phyloP scores from a whole-genome alignment of 305 asterid genomes.

The Fraxinus latifolia region DNA sequence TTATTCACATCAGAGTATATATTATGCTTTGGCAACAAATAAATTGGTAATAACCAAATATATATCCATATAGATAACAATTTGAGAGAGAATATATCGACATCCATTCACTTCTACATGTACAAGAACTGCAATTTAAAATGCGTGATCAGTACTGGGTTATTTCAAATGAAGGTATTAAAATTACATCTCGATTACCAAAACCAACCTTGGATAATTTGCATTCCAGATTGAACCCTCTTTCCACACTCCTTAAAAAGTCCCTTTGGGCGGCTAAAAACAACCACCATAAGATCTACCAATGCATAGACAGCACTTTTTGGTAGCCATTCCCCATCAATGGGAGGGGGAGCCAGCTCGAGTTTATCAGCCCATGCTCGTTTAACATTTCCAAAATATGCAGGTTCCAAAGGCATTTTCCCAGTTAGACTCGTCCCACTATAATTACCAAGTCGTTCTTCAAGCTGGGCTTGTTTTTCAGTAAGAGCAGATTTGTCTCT shows the following conservation, averaged over 20 bases:
- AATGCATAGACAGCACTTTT: slow-evolving; percentile 90
- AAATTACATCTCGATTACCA: slow-evolving; percentile 4
- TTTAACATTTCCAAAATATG: slow-evolving; percentile 83
- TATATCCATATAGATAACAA: not conserved
- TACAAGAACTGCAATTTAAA: slow-evolving; percentile 6
- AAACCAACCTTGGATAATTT: slow-evolving; percentile 70
- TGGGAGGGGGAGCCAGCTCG: slow-evolving; percentile 91
- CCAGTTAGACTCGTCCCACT: slow-evolving; percentile 44
- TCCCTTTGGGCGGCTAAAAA: slow-evolving; percentile 92
- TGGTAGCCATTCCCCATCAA: slow-evolving; percentile 99
- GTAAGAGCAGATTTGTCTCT: slow-evolving; percentile 69
- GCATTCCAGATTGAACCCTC: slow-evolving; percentile 86
- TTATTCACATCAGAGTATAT: slow-evolving; percentile 1
- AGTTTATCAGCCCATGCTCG: slow-evolving; percentile 77
- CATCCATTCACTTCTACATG: slow-evolving; percentile 7
- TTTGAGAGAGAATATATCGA: not conserved
- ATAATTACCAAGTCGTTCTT: slow-evolving; percentile 57
- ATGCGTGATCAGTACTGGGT: not conserved
- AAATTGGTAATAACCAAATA: slow-evolving; percentile 1
- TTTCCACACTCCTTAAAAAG: slow-evolving; percentile 76
- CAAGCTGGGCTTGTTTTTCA: slow-evolving; percentile 56
- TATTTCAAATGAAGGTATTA: slow-evolving; percentile 5
- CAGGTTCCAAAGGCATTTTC: slow-evolving; percentile 71
- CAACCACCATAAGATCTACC: slow-evolving; percentile 85
- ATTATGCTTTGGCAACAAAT: slow-evolving; percentile 1